Conservation (phyloP, 768 basidiomycete species). For the Leucosporidium yakuticum region DNA sequence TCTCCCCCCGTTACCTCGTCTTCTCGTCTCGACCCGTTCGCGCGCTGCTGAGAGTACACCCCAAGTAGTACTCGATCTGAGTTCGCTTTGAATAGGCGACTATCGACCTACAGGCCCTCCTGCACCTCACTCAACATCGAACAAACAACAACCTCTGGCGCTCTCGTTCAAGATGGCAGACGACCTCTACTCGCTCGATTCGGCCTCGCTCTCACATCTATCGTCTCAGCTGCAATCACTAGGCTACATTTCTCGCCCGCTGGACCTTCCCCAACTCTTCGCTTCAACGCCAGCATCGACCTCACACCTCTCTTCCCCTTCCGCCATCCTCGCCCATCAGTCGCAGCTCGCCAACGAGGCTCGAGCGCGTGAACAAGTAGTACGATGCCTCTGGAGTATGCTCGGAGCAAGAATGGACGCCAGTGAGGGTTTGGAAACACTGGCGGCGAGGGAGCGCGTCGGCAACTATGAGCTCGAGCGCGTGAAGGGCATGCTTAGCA, state of each 20-base stretch:
- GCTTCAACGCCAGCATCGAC: neutral
- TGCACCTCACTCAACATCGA: too few species aligned
- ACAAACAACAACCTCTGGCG: too few species aligned
- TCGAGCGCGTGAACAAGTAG: conserved; percentile 10
- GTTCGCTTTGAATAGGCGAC: too few species aligned
- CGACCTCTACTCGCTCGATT: too few species aligned
- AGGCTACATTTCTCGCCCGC: conserved; percentile 15
- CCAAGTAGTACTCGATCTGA: too few species aligned
- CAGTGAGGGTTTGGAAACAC: neutral
- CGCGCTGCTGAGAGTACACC: too few species aligned
- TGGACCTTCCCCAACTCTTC: conserved; percentile 20
- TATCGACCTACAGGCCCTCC: too few species aligned
- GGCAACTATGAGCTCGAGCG: conserved; percentile 7
- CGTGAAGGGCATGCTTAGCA: neutral
- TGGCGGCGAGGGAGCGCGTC: conserved; percentile 3
- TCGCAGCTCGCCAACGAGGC: conserved; percentile 1
- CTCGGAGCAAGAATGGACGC: conserved; percentile 4
- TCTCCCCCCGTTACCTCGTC: too few species aligned
- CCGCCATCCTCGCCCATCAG: neutral
- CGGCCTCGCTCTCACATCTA: conserved; percentile 13
- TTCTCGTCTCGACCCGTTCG: too few species aligned
- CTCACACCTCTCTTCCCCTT: neutral
- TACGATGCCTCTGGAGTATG: conserved; percentile 21
- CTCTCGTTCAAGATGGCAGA: too few species aligned
- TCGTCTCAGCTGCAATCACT: conserved; percentile 16